Evolutionary conservation across 257 asterid species (phyloP).

Genomic region (Forsythia viridissima): DNA sequence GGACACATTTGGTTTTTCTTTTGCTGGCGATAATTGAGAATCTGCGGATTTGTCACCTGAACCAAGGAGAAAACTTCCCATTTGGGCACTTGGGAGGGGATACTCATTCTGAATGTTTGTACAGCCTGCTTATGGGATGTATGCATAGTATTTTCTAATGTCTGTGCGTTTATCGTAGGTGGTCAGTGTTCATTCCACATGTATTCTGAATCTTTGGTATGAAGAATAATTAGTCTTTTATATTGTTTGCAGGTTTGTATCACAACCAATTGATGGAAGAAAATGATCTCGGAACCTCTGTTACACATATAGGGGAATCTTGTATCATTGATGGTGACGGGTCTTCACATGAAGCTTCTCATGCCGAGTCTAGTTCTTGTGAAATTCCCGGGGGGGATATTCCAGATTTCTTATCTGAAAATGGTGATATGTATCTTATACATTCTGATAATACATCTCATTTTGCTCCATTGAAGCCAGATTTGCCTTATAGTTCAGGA

Average conservation of each 20-base stretch:
- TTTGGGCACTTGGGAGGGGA: too few relatives aligned
- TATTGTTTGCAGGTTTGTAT: slow-evolving; percentile 38
- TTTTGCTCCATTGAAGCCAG: slow-evolving; percentile 23
- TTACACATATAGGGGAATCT: slow-evolving; percentile 33
- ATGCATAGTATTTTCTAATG: background rate
- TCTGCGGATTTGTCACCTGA: too few relatives aligned
- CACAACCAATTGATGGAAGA: slow-evolving; percentile 27
- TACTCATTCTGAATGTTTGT: too few relatives aligned
- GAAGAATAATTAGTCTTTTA: slow-evolving; percentile 21
- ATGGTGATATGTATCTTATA: slow-evolving; percentile 25
- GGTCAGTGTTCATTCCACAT: slow-evolving; percentile 2
- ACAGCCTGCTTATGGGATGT: background rate
- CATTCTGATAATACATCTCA: slow-evolving; percentile 25
- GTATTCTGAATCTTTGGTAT: slow-evolving; percentile 9
- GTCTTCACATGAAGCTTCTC: slow-evolving; percentile 33
- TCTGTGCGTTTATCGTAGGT: background rate
- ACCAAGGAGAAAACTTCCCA: too few relatives aligned
- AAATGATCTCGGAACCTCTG: slow-evolving; percentile 30
- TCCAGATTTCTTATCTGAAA: slow-evolving; percentile 34
- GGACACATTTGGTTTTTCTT: too few relatives aligned
- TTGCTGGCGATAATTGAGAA: too few relatives aligned
- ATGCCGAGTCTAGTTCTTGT: slow-evolving; percentile 39
- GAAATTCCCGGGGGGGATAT: slow-evolving; percentile 31
- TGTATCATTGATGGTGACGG: slow-evolving; percentile 34
- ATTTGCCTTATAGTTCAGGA: slow-evolving; percentile 31